Base-by-base conservation (phyloP, 148 eudicot genomes). In the Rhododendron ferrugineum region DNA sequence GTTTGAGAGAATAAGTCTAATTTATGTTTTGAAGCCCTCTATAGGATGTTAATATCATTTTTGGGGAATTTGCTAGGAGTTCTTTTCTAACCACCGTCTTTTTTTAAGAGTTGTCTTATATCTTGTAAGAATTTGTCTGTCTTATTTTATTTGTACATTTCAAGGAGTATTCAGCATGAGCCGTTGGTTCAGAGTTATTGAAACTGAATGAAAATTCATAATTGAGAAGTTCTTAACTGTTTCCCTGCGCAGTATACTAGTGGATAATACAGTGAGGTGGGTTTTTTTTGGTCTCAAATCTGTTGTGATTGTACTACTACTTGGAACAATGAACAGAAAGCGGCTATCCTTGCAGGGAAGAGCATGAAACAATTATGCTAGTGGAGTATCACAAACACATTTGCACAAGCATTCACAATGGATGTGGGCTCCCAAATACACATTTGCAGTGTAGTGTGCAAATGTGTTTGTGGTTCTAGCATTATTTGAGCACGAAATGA, bases 21-120 rank as follows among this genome's bases (percentile, higher is more conserved):
- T 74, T 73, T 84, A 36, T 52, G 75, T 84, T 32, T 84, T 26
- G 34, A 83, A 20, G 16, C 85, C 78, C 34, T 20, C 6, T 2
- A 37, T 84, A 84, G 85, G 85, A 73, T 73, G 36, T 52, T 83
- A 5, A 50, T 37, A 11, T 73, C 14, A 50, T 34, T 84, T 49
- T 83, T 66, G 76, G 49, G 85, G 68, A 73, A 73, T 84, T 72
- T 73, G 46, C 18, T 64, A 82, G 73, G 56, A 22, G 60, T 81
- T 54, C 9, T 62, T 66, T 82, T 42, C 46, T 82, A 4, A n/a
- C 72, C 10, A 60, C 16, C 37, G 23, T 82, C 74, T 62, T 64
- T 56, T 83, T 82, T 56, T 68, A 68, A 28, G 84, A 52, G 56
- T 3, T 15, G 28, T 28, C 49, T 81, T 58, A 2, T 37, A 10